Evolutionary conservation across 1,284 basidiomycete genomes (phyloP), one percentile per base, ranked within the genome.

Genomic region (Cutaneotrichosporon dermatis): DNA sequence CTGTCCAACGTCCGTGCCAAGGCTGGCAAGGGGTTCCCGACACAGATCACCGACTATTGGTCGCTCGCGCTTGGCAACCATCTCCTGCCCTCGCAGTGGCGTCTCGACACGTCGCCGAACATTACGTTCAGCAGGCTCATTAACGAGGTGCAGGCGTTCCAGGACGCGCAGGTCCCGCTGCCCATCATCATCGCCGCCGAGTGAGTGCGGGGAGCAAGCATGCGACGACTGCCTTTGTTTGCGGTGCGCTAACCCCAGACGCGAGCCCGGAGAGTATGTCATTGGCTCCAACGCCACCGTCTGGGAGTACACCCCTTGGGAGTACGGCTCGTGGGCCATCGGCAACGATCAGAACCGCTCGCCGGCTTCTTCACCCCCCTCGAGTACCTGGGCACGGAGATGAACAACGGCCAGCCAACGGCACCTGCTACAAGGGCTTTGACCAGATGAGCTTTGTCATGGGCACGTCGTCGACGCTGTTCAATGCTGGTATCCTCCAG

Each of bases 141-240:
- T 13, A 53, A 67, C 43, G 59, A 68, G 3, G 54, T 72, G 1
- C 62, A 64, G 13, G 25, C 44, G 51, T 48, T 58, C 15, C 53
- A 58, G 55, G 73, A 72, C 55, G 74, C 66, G 7, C 64, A 62
- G 42, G 63, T 76, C 6, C 76, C 76, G 36, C 66, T 73, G 64
- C 75, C 81, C 2, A 78, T 82, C 67, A 78, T 81, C 64, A 76
- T 82, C 42, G 76, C 80, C 5, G 80, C 79, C 39, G 80, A 82
- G 71, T 72, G 43, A 64, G 72, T 64, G 2, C 25, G 25, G 25
- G 25, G 25, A 25, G 25, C 25, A 25, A 25, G 25, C 25, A 25
- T 25, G 25, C 25, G 25, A 25, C 25, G 25, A 25, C 25, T 25
- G 25, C 25, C 25, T 25, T 25, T 25, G 25, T 25, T 25, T 25